Conservation (phyloP, 2,329 filamentous ascomycete genomes). For the Thelonectria discophora region DNA sequence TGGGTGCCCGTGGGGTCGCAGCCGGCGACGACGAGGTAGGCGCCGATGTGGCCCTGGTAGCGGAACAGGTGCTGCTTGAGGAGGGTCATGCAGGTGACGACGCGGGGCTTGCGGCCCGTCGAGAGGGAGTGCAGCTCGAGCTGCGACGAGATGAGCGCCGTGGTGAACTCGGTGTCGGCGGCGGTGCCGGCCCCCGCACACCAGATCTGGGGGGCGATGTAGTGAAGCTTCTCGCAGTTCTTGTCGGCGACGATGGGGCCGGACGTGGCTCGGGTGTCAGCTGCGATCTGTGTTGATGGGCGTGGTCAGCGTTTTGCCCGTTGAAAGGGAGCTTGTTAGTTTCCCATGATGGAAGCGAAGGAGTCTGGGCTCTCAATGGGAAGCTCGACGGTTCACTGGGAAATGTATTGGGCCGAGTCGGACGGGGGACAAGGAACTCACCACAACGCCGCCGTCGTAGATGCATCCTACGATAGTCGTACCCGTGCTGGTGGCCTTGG, state of each 20-base stretch:
- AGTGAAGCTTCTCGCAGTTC: conserved; percentile 99
- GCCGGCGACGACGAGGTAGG: conserved; percentile 96
- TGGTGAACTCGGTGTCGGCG: conserved; percentile 99
- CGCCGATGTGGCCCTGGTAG: conserved; percentile 97
- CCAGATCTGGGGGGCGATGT: conserved; percentile 98
- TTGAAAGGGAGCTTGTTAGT: conserved; percentile 16
- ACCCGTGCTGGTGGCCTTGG: conserved; percentile 97
- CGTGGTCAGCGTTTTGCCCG: conserved; percentile 26
- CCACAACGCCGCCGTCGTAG: conserved; percentile 95
- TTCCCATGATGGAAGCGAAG: conserved; percentile 13
- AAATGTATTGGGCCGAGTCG: not conserved
- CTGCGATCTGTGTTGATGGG: conserved; percentile 75
- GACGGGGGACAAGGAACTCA: conserved; percentile 54
- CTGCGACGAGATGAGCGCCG: conserved; percentile 96
- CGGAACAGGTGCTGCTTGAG: conserved; percentile 99
- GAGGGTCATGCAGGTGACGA: conserved; percentile 99
- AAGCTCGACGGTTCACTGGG: not conserved
- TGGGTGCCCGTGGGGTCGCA: conserved; percentile 95
- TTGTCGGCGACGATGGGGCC: conserved; percentile 99
- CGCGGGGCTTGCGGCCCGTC: conserved; percentile 94
- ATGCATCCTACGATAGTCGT: conserved; percentile 99
- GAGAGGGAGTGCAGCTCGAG: conserved; percentile 97
- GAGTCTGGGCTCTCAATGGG: not conserved
- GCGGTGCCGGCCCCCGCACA: conserved; percentile 97
- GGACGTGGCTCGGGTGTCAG: conserved; percentile 96